These are phyloP conservation scores for Kalaharituber pfeilii DNA, from an alignment of 2,329 filamentous ascomycete species.

Conservation along the genomic window DNA sequence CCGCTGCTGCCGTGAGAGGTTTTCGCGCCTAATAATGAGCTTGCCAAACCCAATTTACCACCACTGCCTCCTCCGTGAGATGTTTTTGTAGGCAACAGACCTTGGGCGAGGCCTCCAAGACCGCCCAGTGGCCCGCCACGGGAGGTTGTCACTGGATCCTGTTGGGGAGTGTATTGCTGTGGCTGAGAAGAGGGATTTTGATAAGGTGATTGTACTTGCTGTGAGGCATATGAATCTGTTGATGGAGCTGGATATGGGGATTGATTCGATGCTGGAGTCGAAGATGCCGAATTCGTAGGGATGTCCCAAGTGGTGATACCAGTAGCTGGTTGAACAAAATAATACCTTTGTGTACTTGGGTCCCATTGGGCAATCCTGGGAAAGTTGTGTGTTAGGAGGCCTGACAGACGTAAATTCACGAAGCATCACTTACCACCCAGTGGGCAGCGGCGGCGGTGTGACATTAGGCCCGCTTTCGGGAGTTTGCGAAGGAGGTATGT, in stretches of 20 bases:
- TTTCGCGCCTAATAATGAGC: conserved; percentile 12
- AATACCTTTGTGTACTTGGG: conserved; percentile 21
- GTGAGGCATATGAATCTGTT: conserved; percentile 3
- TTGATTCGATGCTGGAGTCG: conserved; percentile 10
- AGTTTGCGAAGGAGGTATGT: not conserved
- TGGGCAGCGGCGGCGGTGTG: not conserved
- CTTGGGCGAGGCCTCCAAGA: conserved; percentile 13
- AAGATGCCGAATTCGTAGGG: conserved; percentile 13
- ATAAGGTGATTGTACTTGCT: conserved; percentile 6
- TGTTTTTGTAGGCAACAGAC: conserved; percentile 6
- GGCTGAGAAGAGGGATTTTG: not conserved
- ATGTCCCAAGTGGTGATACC: conserved; percentile 22
- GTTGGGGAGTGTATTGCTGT: conserved; percentile 9
- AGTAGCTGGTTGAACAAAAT: conserved; percentile 22
- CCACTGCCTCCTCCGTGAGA: conserved; percentile 10
- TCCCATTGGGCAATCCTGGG: conserved; percentile 24
- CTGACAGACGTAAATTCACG: not conserved
- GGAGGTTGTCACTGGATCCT: conserved; percentile 12
- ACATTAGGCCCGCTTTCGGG: not conserved
- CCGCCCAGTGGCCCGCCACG: conserved; percentile 20
- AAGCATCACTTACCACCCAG: not conserved
- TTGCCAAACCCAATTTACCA: conserved; percentile 11
- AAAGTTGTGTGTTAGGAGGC: too few species aligned
- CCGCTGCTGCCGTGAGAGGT: conserved; percentile 9
- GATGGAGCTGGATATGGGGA: conserved; percentile 11